Evolutionary conservation across 2,329 filamentous ascomycete species (phyloP).

Genomic region (Colletotrichum lupini): DNA sequence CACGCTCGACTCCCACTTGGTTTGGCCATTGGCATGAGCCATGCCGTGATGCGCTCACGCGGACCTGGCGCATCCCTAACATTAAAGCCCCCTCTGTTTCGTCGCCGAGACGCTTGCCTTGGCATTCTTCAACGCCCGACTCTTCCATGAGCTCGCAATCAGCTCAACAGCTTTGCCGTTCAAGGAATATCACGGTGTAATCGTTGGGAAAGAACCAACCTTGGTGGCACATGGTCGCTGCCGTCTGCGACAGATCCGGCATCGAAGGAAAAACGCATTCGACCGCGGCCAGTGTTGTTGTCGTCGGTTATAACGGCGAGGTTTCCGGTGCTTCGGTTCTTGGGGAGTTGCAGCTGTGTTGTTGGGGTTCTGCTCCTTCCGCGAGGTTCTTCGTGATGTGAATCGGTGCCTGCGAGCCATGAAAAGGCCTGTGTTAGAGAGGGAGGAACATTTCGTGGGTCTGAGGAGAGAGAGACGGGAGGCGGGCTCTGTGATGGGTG

Average conservation of each 20-base stretch:
- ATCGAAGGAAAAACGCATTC: slow-evolving; percentile 82
- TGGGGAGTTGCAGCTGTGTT: slow-evolving; percentile 65
- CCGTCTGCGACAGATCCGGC: slow-evolving; percentile 63
- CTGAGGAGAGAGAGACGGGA: neutral
- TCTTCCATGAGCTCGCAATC: neutral
- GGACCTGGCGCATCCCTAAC: neutral
- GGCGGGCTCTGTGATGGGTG: neutral
- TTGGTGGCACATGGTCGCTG: slow-evolving; percentile 75
- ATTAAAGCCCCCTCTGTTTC: neutral
- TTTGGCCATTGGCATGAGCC: neutral
- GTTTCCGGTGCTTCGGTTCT: slow-evolving; percentile 75
- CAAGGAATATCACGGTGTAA: neutral
- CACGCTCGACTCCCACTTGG: neutral
- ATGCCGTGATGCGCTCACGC: slow-evolving; percentile 14
- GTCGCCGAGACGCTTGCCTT: neutral
- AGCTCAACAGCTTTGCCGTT: neutral
- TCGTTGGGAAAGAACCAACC: slow-evolving; percentile 59
- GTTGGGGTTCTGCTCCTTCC: slow-evolving; percentile 56
- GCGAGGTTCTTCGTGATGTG: slow-evolving; percentile 51
- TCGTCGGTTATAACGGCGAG: slow-evolving; percentile 59
- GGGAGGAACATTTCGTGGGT: slow-evolving; percentile 8
- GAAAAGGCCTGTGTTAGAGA: slow-evolving; percentile 37
- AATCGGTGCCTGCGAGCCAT: slow-evolving; percentile 52
- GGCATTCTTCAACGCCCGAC: neutral
- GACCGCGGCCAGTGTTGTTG: slow-evolving; percentile 63